Conservation (phyloP, 176 grass and related monocot genomes). For the Phyllostachys edulis region DNA sequence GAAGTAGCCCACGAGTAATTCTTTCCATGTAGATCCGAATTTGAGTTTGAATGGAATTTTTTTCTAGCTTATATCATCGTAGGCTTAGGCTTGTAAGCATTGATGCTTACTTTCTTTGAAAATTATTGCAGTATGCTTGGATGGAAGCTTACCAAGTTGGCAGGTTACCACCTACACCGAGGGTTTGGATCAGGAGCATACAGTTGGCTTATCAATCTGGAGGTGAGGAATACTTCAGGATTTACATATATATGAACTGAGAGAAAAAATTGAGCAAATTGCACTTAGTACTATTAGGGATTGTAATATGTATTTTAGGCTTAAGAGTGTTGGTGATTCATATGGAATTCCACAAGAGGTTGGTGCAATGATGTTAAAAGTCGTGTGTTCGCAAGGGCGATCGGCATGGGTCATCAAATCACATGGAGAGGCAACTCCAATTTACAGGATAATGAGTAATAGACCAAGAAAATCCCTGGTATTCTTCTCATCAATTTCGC, state of each 20-base stretch:
- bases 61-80: background rate
- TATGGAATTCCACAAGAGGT: conserved; percentile 60
- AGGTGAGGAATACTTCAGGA: conserved; percentile 48
- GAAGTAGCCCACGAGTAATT: background rate
- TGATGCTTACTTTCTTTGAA: background rate
- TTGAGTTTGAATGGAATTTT: background rate
- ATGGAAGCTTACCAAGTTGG: conserved; percentile 95
- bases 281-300: background rate
- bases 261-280: conserved; percentile 16
- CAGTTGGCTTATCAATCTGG: conserved; percentile 86
- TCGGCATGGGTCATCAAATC: conserved; percentile 72
- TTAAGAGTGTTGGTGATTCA: conserved; percentile 29
- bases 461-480: conserved; percentile 93
- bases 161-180: conserved; percentile 77
- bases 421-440: conserved; percentile 63
- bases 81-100: background rate
- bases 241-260: background rate
- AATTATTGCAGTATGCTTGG: conserved; percentile 79
- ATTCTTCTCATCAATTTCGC: conserved; percentile 14
- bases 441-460: conserved; percentile 85
- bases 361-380: conserved; percentile 74
- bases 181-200: conserved; percentile 91
- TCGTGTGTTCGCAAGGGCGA: conserved; percentile 62
- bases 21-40: background rate
- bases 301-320: conserved; percentile 10